These are phyloP conservation scores for Fusarium chaquense DNA, from an alignment of 2,329 filamentous ascomycete species.

Conservation along the genomic window DNA sequence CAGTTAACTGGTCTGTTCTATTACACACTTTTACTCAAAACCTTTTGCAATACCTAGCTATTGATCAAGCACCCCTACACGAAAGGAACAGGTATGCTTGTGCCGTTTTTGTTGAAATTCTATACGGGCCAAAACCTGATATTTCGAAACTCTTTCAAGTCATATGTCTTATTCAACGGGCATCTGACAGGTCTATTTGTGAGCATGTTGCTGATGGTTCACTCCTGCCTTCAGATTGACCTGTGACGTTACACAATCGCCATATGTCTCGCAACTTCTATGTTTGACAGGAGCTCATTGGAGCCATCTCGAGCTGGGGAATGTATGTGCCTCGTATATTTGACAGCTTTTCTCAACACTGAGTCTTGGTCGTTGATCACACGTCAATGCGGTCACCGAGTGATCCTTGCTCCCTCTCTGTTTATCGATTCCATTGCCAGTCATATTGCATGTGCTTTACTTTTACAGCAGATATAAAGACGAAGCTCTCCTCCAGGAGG, in stretches of 20 bases:
- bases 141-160: not conserved
- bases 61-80: not conserved
- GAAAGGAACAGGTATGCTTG: conserved; percentile 1
- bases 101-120: not conserved
- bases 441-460: not conserved
- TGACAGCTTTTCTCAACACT: not conserved
- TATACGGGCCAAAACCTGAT: not conserved
- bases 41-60: not conserved
- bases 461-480: conserved; percentile 11
- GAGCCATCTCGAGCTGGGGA: not conserved
- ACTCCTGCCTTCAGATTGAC: not conserved
- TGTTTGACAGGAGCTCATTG: conserved; percentile 1
- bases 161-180: not conserved
- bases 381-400: not conserved
- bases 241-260: not conserved
- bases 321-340: conserved; percentile 17
- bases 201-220: rapidly evolving
- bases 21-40: not conserved
- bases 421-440: not conserved
- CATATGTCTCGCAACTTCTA: not conserved
- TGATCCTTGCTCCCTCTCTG: not conserved
- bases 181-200: not conserved
- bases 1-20: not conserved
- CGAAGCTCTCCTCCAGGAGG: not conserved
- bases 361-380: not conserved